These are phyloP conservation scores for Barnettozyma vustinii DNA, from an alignment of 805 yeast species.

Conservation along the genomic window DNA sequence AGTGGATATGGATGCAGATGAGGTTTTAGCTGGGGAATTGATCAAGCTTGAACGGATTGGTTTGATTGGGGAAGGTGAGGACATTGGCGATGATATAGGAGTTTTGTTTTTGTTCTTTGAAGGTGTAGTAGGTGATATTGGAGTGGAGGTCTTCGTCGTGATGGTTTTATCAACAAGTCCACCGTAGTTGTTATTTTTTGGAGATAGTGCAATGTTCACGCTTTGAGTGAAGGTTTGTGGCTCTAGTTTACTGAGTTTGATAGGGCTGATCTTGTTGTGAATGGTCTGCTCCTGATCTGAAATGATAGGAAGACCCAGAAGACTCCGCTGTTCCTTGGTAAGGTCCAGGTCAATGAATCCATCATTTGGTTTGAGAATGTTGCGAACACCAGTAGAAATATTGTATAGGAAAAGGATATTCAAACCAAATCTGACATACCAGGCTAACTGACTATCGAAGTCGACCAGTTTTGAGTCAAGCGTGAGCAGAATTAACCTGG, in stretches of 20 bases:
- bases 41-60: not conserved
- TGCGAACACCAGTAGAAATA: conserved; percentile 26
- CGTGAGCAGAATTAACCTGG: conserved; percentile 16
- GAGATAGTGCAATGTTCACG: conserved; percentile 12
- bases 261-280: not conserved
- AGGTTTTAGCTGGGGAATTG: conserved; percentile 19
- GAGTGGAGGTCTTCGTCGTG: not conserved
- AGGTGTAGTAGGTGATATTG: not conserved
- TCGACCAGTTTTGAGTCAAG: conserved; percentile 14
- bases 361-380: conserved; percentile 26
- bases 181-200: conserved; percentile 6
- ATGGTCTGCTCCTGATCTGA: not conserved
- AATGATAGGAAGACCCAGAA: conserved; percentile 28
- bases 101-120: conserved; percentile 19
- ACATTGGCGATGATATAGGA: conserved; percentile 26
- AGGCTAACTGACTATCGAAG: not conserved
- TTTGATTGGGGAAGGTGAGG: conserved; percentile 21
- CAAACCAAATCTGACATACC: conserved; percentile 10
- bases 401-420: conserved; percentile 28
- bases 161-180: too few species aligned
- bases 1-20: not conserved
- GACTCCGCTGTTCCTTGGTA: conserved; percentile 27
- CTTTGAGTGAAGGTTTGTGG: conserved; percentile 6
- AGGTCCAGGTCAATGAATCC: conserved; percentile 30
- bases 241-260: conserved; percentile 4